phyloP scores from a whole-genome alignment of 2,329 filamentous ascomycete species.

The Colletotrichum gigasporum region DNA sequence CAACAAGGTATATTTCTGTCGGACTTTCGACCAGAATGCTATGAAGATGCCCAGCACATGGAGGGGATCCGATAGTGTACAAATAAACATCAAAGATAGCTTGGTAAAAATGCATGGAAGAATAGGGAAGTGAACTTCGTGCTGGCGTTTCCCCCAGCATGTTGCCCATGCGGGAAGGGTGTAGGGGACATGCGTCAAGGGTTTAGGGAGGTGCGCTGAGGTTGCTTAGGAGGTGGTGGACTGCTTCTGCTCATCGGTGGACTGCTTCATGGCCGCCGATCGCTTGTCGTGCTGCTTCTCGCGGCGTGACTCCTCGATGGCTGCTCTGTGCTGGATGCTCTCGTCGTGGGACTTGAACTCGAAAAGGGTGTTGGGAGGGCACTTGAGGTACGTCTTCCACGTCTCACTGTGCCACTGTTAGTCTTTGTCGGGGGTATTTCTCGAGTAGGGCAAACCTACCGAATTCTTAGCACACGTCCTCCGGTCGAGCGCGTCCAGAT shows the following conservation, averaged over 20 bases:
- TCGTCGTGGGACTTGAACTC: conserved; percentile 97
- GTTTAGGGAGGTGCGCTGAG: not conserved
- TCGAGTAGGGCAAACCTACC: conserved; percentile 67
- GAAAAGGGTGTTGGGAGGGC: conserved; percentile 89
- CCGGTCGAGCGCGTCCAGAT: conserved; percentile 97
- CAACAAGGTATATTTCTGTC: conserved; percentile 29
- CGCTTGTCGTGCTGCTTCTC: conserved; percentile 73
- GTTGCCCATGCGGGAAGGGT: not conserved
- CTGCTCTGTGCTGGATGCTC: conserved; percentile 90
- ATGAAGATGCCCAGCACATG: conserved; percentile 17
- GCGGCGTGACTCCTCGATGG: conserved; percentile 90
- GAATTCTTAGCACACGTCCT: conserved; percentile 93
- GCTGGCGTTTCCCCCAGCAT: conserved; percentile 17
- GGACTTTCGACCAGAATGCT: conserved; percentile 27
- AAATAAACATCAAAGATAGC: conserved; percentile 33
- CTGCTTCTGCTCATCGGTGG: conserved; percentile 40
- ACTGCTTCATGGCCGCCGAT: conserved; percentile 42
- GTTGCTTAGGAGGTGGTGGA: conserved; percentile 17
- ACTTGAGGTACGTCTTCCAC: conserved; percentile 87
- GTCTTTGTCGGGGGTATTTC: not conserved
- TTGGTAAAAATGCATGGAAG: conserved; percentile 29
- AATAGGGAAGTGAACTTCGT: conserved; percentile 10
- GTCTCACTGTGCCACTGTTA: conserved; percentile 73
- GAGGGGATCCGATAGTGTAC: conserved; percentile 32
- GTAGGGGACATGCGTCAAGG: conserved; percentile 1